These are phyloP conservation scores for Monilinia laxa DNA, from an alignment of 2,329 filamentous ascomycete genomes.

Conservation along the genomic window DNA sequence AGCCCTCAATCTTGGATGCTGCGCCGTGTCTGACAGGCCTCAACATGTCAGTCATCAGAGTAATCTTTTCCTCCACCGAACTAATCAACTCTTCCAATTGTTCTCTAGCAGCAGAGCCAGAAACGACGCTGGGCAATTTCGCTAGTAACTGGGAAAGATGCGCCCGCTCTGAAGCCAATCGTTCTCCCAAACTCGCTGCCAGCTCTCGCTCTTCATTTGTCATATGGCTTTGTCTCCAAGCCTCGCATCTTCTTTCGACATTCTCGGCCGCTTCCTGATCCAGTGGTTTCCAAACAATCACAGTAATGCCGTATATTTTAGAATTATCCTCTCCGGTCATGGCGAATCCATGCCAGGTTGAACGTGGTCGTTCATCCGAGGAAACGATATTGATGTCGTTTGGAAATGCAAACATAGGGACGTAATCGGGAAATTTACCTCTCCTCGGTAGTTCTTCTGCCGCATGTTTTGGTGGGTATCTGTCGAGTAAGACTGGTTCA, in stretches of 20 bases:
- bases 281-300: conserved; percentile 90
- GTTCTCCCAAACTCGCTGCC: conserved; percentile 85
- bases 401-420: conserved; percentile 53
- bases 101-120: conserved; percentile 79
- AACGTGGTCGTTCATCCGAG: conserved; percentile 62
- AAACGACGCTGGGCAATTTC: conserved; percentile 74
- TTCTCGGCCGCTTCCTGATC: conserved; percentile 79
- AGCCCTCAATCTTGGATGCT: conserved; percentile 92
- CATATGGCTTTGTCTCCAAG: conserved; percentile 84
- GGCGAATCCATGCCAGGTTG: conserved; percentile 98
- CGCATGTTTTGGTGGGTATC: conserved; percentile 83
- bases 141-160: conserved; percentile 86
- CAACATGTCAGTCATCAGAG: conserved; percentile 92
- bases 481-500: conserved; percentile 91
- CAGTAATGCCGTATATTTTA: conserved; percentile 86
- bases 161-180: conserved; percentile 82
- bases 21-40: conserved; percentile 90
- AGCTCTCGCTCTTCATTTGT: conserved; percentile 87
- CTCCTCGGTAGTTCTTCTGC: conserved; percentile 76
- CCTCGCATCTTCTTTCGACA: conserved; percentile 77
- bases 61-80: conserved; percentile 93
- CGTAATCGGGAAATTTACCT: conserved; percentile 91
- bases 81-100: conserved; percentile 91
- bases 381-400: conserved; percentile 26
- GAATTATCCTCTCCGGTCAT: conserved; percentile 95